These are phyloP conservation scores for Artemisia annua DNA, from an alignment of 129 eudicot genomes.

Conservation along the genomic window DNA sequence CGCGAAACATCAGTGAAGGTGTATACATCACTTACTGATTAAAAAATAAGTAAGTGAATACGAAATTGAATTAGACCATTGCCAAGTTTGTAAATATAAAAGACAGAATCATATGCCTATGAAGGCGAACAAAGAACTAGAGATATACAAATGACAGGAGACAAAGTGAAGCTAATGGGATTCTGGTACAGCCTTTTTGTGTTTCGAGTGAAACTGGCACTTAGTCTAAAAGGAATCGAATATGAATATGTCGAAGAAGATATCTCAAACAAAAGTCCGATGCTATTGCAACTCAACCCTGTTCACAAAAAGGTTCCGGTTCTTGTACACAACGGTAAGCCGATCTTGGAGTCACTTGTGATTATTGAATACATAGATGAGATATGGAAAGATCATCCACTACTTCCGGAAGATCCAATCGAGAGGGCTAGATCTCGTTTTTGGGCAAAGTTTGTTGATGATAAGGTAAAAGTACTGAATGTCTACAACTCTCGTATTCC, in stretches of 20 bases:
- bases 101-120: background rate
- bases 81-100: background rate
- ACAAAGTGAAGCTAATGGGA: slow-evolving; percentile 41
- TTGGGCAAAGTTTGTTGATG: slow-evolving; percentile 45
- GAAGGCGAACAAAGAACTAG: background rate
- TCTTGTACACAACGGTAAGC: slow-evolving; percentile 44
- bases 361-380: slow-evolving; percentile 50
- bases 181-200: slow-evolving; percentile 34
- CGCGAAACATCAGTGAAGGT: slow-evolving; percentile 15
- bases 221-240: slow-evolving; percentile 31
- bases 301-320: slow-evolving; percentile 42
- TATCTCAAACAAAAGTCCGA: slow-evolving; percentile 30
- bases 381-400: slow-evolving; percentile 38
- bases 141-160: slow-evolving; percentile 10
- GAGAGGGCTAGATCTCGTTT: slow-evolving; percentile 40
- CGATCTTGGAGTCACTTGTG: slow-evolving; percentile 38
- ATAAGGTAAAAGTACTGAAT: slow-evolving; percentile 21
- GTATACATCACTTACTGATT: background rate
- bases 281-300: slow-evolving; percentile 41
- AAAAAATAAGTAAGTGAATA: background rate
- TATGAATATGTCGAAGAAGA: slow-evolving; percentile 42
- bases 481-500: no score
- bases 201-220: slow-evolving; percentile 39
- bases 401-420: slow-evolving; percentile 38
- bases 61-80: slow-evolving; percentile 6